Conservation (phyloP, 768 basidiomycete species). For the Phlebiopsis flavidoalba region DNA sequence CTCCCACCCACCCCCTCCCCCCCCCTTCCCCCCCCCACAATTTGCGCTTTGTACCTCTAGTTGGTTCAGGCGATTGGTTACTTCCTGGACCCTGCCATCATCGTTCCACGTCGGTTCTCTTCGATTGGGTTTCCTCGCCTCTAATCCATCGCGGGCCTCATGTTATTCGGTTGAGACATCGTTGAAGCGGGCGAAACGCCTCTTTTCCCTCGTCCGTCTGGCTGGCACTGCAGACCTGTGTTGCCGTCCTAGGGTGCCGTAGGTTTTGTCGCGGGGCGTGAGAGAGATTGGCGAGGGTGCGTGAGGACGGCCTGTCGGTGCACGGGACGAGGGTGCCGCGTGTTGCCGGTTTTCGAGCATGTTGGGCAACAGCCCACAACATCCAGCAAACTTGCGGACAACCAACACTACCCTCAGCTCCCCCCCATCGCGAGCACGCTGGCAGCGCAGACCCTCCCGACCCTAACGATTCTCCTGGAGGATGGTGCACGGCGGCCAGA, state of each 20-base stretch:
- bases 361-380: background rate
- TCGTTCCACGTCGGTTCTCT: too few relatives aligned
- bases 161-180: background rate
- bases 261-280: background rate
- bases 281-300: background rate
- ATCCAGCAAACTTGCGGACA: background rate
- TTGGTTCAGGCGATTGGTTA: too few relatives aligned
- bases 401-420: constrained; percentile 13
- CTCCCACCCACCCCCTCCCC: too few relatives aligned
- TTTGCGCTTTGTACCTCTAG: too few relatives aligned
- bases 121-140: too few relatives aligned
- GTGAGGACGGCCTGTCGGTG: constrained; percentile 3
- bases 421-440: constrained; percentile 23
- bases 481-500: constrained; percentile 10
- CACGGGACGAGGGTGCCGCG: constrained; percentile 8
- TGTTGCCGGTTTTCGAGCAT: constrained; percentile 1
- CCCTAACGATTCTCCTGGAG: constrained; percentile 3
- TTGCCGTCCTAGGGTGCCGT: background rate
- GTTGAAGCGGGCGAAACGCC: background rate
- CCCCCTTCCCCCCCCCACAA: too few relatives aligned
- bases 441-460: constrained; percentile 16
- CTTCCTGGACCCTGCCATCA: too few relatives aligned
- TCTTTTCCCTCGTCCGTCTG: background rate
- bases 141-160: too few relatives aligned
- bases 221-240: background rate